Conservation (phyloP, 129 eudicot genomes). For the Cynara cardunculus region DNA sequence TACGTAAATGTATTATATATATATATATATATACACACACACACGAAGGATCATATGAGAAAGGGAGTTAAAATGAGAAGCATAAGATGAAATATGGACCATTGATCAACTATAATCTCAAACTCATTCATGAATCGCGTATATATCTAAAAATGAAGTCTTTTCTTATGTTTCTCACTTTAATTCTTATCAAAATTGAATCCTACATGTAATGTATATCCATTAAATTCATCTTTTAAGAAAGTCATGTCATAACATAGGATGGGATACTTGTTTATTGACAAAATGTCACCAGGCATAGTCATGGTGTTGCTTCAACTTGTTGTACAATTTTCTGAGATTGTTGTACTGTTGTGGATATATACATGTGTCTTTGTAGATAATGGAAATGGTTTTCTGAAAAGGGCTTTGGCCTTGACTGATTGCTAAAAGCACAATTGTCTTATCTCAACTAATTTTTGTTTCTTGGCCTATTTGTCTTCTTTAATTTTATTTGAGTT, state of each 20-base stretch:
- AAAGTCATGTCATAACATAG: background rate
- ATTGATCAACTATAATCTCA: too few relatives aligned
- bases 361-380: background rate
- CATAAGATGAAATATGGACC: too few relatives aligned
- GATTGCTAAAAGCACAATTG: slow-evolving; percentile 25
- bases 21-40: too few relatives aligned
- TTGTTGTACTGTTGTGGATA: background rate
- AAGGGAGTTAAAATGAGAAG: too few relatives aligned
- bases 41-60: too few relatives aligned
- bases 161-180: too few relatives aligned
- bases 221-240: background rate
- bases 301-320: background rate
- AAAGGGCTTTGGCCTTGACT: slow-evolving; percentile 14
- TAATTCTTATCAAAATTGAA: too few relatives aligned
- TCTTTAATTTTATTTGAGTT: background rate
- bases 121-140: too few relatives aligned
- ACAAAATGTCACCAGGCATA: background rate
- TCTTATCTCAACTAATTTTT: slow-evolving; percentile 28
- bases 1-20: too few relatives aligned
- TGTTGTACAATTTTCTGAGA: slow-evolving; percentile 2
- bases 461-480: background rate
- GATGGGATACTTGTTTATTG: background rate
- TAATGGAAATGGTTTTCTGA: slow-evolving; percentile 13
- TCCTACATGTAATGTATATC: too few relatives aligned
- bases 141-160: too few relatives aligned